Evolutionary conservation across 805 yeast genomes (phyloP).

Genomic region (Metschnikowia borealis): DNA sequence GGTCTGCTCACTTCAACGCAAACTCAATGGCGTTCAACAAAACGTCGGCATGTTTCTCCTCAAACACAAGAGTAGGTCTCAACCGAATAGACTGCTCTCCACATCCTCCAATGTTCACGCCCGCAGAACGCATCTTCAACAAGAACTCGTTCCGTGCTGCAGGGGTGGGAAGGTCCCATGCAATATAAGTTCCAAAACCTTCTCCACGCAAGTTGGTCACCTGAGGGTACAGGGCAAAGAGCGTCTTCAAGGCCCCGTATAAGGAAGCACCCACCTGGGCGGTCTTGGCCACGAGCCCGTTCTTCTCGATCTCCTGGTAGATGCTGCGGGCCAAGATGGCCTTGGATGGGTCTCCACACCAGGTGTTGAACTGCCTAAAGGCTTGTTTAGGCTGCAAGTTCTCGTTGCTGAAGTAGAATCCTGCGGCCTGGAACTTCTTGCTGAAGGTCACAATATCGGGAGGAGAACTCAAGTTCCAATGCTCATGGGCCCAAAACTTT

Average conservation of each 20-base stretch:
- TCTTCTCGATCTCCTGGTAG: slow-evolving; percentile 48
- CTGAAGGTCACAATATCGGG: slow-evolving; percentile 71
- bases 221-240: slow-evolving; percentile 40
- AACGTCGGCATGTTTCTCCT: slow-evolving; percentile 57
- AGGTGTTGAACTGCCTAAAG: slow-evolving; percentile 70
- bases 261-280: slow-evolving; percentile 53
- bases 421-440: slow-evolving; percentile 71
- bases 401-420: slow-evolving; percentile 61
- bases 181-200: slow-evolving; percentile 60
- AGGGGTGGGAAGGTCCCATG: slow-evolving; percentile 51
- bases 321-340: slow-evolving; percentile 61
- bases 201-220: slow-evolving; percentile 57
- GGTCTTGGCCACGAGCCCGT: slow-evolving; percentile 47
- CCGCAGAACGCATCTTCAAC: slow-evolving; percentile 43
- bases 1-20: slow-evolving; percentile 13
- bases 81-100: slow-evolving; percentile 56
- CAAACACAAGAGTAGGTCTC: slow-evolving; percentile 64
- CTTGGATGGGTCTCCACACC: slow-evolving; percentile 76
- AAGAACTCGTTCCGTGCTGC: slow-evolving; percentile 46
- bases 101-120: slow-evolving; percentile 68
- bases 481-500: slow-evolving; percentile 70
- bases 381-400: slow-evolving; percentile 56
- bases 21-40: slow-evolving; percentile 43
- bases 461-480: slow-evolving; percentile 56
- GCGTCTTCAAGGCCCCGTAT: slow-evolving; percentile 36